These are phyloP conservation scores for Pythium scleroteichum DNA, from an alignment of 352 stramenopile species.

Conservation along the genomic window DNA sequence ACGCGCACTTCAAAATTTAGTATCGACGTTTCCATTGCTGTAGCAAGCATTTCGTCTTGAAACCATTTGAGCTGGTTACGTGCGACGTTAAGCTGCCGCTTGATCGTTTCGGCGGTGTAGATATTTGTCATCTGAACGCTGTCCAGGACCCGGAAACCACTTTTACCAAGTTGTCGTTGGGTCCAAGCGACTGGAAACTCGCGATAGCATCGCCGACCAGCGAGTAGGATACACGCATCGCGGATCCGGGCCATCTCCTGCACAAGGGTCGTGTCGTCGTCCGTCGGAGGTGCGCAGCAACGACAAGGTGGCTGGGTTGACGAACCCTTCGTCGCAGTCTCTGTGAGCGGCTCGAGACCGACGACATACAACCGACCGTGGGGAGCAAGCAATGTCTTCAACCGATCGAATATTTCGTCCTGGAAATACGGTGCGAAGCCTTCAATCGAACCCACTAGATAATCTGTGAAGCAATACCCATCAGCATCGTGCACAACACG, in stretches of 20 bases:
- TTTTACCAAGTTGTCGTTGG: slow-evolving; percentile 44
- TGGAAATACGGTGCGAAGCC: slow-evolving; percentile 85
- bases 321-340: slow-evolving; percentile 10
- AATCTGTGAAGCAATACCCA: slow-evolving; percentile 40
- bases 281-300: slow-evolving; percentile 23
- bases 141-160: slow-evolving; percentile 40
- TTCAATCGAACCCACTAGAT: slow-evolving; percentile 87
- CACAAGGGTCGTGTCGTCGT: slow-evolving; percentile 35
- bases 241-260: slow-evolving; percentile 48
- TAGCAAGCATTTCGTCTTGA: slow-evolving; percentile 34
- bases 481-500: neutral
- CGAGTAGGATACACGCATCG: slow-evolving; percentile 80
- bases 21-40: slow-evolving; percentile 34
- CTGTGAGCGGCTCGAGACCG: slow-evolving; percentile 69
- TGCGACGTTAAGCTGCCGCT: slow-evolving; percentile 82
- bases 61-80: slow-evolving; percentile 73
- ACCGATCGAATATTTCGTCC: slow-evolving; percentile 73
- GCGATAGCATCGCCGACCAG: slow-evolving; percentile 68
- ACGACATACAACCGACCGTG: slow-evolving; percentile 75
- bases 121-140: slow-evolving; percentile 72
- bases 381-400: slow-evolving; percentile 53
- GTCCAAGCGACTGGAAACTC: slow-evolving; percentile 84
- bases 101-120: slow-evolving; percentile 70
- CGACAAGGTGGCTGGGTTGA: slow-evolving; percentile 14
- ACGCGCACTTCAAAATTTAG: slow-evolving; percentile 41